These are phyloP conservation scores for Russula compacta DNA, from an alignment of 768 basidiomycete genomes.

Conservation along the genomic window DNA sequence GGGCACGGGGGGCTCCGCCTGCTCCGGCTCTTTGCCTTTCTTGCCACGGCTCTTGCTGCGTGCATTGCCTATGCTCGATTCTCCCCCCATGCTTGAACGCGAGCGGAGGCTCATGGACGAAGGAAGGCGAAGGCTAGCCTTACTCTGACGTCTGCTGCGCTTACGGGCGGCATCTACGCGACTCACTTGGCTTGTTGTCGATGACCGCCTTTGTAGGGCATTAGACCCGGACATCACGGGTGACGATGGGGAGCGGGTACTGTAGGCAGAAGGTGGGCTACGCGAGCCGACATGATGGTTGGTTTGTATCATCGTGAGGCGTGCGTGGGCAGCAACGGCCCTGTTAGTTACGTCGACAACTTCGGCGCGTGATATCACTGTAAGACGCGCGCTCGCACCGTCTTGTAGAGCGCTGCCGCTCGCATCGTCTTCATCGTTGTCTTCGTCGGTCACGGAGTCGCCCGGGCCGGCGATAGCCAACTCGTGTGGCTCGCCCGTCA, in stretches of 20 bases:
- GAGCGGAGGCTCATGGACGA: slow-evolving; percentile 18
- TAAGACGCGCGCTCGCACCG: background rate
- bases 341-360: slow-evolving; percentile 16
- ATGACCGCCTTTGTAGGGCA: background rate
- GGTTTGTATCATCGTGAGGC: slow-evolving; percentile 11
- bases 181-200: slow-evolving; percentile 27
- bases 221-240: background rate
- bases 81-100: background rate
- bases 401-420: slow-evolving; percentile 5
- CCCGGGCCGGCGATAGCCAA: slow-evolving; percentile 3
- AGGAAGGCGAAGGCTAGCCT: slow-evolving; percentile 55
- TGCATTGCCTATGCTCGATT: background rate
- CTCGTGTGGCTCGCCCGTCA: slow-evolving; percentile 14
- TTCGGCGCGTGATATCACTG: slow-evolving; percentile 17
- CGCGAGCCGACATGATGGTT: background rate
- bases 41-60: slow-evolving; percentile 7
- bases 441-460: slow-evolving; percentile 12
- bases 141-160: slow-evolving; percentile 54
- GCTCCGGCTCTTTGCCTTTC: slow-evolving; percentile 9
- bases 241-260: background rate
- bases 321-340: slow-evolving; percentile 14
- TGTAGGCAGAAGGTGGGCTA: background rate
- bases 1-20: background rate
- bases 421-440: slow-evolving; percentile 18
- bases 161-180: slow-evolving; percentile 56